Base-by-base conservation (phyloP, 306 rosid species). In the Betula pendula region DNA sequence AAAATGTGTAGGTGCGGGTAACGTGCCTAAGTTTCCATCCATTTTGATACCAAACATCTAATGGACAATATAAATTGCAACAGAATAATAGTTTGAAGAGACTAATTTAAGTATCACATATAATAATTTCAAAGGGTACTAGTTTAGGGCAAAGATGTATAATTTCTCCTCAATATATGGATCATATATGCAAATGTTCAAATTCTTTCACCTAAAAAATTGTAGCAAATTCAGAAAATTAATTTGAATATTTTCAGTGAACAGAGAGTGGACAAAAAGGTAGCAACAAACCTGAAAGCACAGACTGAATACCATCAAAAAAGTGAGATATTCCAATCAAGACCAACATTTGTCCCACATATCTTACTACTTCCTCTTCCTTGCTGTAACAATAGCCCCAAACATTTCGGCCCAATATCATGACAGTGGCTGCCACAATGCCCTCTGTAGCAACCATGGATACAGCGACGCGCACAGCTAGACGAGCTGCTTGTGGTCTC, bases 311-410 rank as follows among this genome's bases (percentile, higher is more conserved):
- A 70, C 86, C 88, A 74, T 87, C 88, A 25, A 81, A 74, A 43
- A 87, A 33, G 77, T 87, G 90, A 38, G 85, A 67, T 24, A 81
- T 22, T 3, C 85, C 81, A 75, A 87, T 65, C 11, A 87, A 68
- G 58, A 77, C 17, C 62, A 84, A 2, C 81, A 87, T 84, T 79
- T 87, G 17, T 40, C 68, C 77, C 8, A 84, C 79, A 59, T 87
- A 84, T 49, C 55, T 49, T 20, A 84, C 86, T 12, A 87, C 84
- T 16, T 44, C 35, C 15, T 70, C 76, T 63, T 87, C 90, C 2
- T n/a, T 72, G 49, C 90, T 87, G 62, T 87, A 87, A 58, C 81
- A 74, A 42, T 79, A 77, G 25, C 90, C 90, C 90, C 90, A 87
- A 10, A 77, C 19, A 24, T 48, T 31, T 16, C 84, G 83, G 17